Evolutionary conservation across 139 green algal genomes (phyloP).

Genomic region (Chlorella sp.): DNA sequence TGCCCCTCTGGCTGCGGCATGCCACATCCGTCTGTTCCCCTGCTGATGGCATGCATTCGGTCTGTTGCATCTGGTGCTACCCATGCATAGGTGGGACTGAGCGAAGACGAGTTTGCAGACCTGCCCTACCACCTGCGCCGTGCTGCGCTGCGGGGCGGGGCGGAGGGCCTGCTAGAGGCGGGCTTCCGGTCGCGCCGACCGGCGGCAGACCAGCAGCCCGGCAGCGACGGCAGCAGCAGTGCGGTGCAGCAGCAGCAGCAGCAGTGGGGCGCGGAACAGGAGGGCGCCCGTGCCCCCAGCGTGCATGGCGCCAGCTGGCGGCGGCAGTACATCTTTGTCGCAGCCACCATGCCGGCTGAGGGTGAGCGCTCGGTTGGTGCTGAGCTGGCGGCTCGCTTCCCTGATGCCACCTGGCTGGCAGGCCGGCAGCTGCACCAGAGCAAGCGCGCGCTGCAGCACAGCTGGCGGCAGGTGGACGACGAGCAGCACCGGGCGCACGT

Average conservation of each 20-base stretch:
- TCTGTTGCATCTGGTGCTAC: too few relatives aligned
- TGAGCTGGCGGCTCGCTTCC: conserved; percentile 68
- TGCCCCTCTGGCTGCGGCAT: not conserved
- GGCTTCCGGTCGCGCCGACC: conserved; percentile 44
- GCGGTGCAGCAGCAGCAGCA: not conserved
- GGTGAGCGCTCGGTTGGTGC: conserved; percentile 68
- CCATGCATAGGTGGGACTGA: not conserved
- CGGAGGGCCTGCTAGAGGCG: conserved; percentile 56
- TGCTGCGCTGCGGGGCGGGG: conserved; percentile 51
- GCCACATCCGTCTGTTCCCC: too few relatives aligned
- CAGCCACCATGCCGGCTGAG: conserved; percentile 88
- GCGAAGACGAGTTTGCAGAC: conserved; percentile 43
- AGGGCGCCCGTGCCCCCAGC: not conserved
- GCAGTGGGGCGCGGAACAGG: too few relatives aligned
- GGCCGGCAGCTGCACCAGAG: conserved; percentile 75
- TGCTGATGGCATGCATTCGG: too few relatives aligned
- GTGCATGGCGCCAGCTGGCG: conserved; percentile 41
- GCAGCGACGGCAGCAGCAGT: not conserved
- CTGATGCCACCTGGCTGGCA: conserved; percentile 76
- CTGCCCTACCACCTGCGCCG: conserved; percentile 66
- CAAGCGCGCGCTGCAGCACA: conserved; percentile 57
- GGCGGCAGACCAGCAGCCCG: not conserved
- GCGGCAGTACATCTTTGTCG: conserved; percentile 95
- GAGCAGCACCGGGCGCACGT: not conserved
- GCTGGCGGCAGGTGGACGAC: conserved; percentile 50